Evolutionary conservation across 2,329 filamentous ascomycete species (phyloP).

Genomic region (Fusarium heterosporum): DNA sequence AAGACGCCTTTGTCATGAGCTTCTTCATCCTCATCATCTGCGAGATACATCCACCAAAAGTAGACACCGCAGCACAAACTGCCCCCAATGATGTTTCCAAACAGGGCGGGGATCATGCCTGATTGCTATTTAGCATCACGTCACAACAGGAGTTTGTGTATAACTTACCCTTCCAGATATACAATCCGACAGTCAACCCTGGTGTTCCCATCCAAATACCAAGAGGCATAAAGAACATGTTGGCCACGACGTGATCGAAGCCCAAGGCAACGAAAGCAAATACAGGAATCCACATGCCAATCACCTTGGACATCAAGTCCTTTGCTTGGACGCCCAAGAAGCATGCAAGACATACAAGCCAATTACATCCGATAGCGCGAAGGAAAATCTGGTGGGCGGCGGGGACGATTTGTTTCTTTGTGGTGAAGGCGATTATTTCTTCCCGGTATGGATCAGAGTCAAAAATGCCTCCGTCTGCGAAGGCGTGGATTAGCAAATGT

Average conservation of each 20-base stretch:
- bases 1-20: slow-evolving; percentile 15
- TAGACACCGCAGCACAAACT: slow-evolving; percentile 62
- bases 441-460: slow-evolving; percentile 55
- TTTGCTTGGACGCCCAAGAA: slow-evolving; percentile 60
- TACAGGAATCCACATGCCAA: slow-evolving; percentile 67
- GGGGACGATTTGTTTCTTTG: slow-evolving; percentile 61
- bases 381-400: slow-evolving; percentile 65
- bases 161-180: slow-evolving; percentile 65
- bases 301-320: slow-evolving; percentile 65
- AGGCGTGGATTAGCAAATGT: neutral
- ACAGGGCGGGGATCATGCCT: slow-evolving; percentile 61
- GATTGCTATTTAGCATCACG: neutral
- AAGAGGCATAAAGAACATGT: slow-evolving; percentile 66
- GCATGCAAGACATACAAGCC: slow-evolving; percentile 67
- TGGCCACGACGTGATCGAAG: slow-evolving; percentile 68
- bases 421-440: slow-evolving; percentile 60
- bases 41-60: slow-evolving; percentile 44
- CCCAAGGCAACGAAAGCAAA: slow-evolving; percentile 66
- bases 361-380: slow-evolving; percentile 67
- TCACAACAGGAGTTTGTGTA: rapidly evolving
- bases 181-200: slow-evolving; percentile 59
- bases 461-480: slow-evolving; percentile 58
- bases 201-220: slow-evolving; percentile 62
- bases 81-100: slow-evolving; percentile 68
- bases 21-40: slow-evolving; percentile 9